These are phyloP conservation scores for Hericium rajendrae DNA, from an alignment of 768 basidiomycete species.

Conservation along the genomic window DNA sequence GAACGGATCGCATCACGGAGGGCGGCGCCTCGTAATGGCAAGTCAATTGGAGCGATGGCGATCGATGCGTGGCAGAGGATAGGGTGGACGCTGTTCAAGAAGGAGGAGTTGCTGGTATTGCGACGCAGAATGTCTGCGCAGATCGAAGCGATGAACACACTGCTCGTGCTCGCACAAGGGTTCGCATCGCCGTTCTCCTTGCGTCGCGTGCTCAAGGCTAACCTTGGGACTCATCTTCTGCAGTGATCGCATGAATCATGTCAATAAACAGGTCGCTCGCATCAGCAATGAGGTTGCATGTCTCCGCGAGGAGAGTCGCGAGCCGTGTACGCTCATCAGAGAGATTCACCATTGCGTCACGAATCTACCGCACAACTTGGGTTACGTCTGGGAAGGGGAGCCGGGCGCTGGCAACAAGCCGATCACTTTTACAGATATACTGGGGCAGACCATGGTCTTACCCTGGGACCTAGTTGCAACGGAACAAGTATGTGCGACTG, in stretches of 20 bases:
- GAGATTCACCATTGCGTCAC: background rate
- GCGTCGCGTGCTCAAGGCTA: background rate
- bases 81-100: background rate
- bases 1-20: too few relatives aligned
- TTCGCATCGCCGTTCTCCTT: background rate
- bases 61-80: background rate
- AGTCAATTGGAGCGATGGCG: background rate
- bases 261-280: too few relatives aligned
- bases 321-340: background rate
- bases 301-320: background rate
- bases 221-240: too few relatives aligned
- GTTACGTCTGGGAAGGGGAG: background rate
- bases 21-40: too few relatives aligned
- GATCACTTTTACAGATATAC: too few relatives aligned
- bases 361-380: background rate
- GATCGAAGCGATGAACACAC: background rate
- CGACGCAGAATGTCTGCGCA: background rate
- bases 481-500: too few relatives aligned
- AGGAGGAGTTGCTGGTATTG: background rate
- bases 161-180: background rate
- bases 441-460: too few relatives aligned
- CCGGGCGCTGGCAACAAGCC: too few relatives aligned
- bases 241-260: too few relatives aligned
- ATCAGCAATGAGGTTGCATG: too few relatives aligned
- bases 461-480: too few relatives aligned